Base-by-base conservation (phyloP, 495 filamentous ascomycete species). In the Aspergillus nidulans region DNA sequence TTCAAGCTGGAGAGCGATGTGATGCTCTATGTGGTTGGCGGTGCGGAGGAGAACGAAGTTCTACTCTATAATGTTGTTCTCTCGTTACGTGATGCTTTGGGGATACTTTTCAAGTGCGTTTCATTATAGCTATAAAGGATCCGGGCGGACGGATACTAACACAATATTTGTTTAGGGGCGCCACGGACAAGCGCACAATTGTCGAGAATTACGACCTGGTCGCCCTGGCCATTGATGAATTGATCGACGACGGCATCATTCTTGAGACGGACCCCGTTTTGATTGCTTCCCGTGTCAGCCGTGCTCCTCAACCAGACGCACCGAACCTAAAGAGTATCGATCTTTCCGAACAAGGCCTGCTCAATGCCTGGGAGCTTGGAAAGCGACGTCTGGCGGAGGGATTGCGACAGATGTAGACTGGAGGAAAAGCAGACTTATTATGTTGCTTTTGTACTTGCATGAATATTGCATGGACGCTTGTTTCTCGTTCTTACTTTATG, bases 1-100 rank as follows among this genome's bases (percentile, higher is more conserved):
- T 99, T 95, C 80, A 97, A 97, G 83, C 86, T 86, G 74, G 94
- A 98, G 78, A 89, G 88, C 60, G 94, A 99, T 71, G 90, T 99
- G 24, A 95, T 95, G 85, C 79, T 98, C 51, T 98, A 96, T 67
- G 91, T 97, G 23, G 89, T 98, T 7, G 91, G 91, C 23, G 85
- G 89, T 42, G 81, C 86, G 8, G 91, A 97, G 24, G 94, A 99
- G 77, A 99, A 96, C 68, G 94, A 99, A 74, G 89, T 99, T 19
- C 71, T 99, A 70, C 79, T 99, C 47, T 97, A 95, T 75, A 94
- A 91, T 64, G 92, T 96, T 16, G 82, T 97, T 41, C 70, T 97
- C 52, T 91, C 90, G 4, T 69, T 97, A 62, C 77, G 94, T 54
- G 94, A 99, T 77, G 85, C 88, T 47, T 72, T 99, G 65, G 88